Percentiles rank a stretch among this genome's conserved stretches.
Evolutionary conservation across 495 filamentous ascomycete species (phyloP).

Genomic region (Podospora conica): DNA sequence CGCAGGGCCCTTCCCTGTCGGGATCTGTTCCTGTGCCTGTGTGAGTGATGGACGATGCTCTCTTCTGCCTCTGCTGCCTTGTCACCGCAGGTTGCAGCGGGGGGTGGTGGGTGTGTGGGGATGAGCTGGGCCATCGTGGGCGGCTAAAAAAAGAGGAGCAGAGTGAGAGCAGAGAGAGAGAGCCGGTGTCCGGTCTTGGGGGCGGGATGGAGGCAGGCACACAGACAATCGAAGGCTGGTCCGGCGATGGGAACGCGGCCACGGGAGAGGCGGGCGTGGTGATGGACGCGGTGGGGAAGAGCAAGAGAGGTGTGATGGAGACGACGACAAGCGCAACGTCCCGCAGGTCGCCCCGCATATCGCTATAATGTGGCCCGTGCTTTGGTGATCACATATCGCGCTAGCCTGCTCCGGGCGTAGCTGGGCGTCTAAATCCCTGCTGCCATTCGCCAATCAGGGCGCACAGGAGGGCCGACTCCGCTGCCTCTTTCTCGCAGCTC

Average conservation of each 20-base stretch:
- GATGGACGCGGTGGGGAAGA: neutral
- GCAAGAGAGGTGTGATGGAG: constrained; percentile 2
- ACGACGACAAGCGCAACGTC: neutral
- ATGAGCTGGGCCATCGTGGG: constrained; percentile 24
- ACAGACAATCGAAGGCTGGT: neutral
- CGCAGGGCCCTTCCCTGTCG: constrained; percentile 8
- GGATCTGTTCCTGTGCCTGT: constrained; percentile 13
- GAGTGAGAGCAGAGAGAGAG: neutral
- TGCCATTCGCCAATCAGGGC: constrained; percentile 30
- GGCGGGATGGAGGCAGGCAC: neutral
- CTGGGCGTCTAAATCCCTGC: constrained; percentile 42
- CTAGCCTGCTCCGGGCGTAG: constrained; percentile 21
- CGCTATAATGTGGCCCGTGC: constrained; percentile 24
- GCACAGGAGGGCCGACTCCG: constrained; percentile 15
- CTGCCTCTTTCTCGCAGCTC: constrained; percentile 3
- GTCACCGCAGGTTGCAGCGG: constrained; percentile 26
- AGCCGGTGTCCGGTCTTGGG: neutral
- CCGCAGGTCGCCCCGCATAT: constrained; percentile 5
- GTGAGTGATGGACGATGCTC: constrained; percentile 13
- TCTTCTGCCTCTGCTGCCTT: constrained; percentile 11
- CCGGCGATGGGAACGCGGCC: neutral
- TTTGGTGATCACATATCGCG: constrained; percentile 20
- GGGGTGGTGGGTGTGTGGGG: neutral
- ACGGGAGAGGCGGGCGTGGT: neutral
- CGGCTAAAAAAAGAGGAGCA: constrained; percentile 31